Base-by-base conservation (phyloP, 768 basidiomycete species). In the Lactifluus pinguis region DNA sequence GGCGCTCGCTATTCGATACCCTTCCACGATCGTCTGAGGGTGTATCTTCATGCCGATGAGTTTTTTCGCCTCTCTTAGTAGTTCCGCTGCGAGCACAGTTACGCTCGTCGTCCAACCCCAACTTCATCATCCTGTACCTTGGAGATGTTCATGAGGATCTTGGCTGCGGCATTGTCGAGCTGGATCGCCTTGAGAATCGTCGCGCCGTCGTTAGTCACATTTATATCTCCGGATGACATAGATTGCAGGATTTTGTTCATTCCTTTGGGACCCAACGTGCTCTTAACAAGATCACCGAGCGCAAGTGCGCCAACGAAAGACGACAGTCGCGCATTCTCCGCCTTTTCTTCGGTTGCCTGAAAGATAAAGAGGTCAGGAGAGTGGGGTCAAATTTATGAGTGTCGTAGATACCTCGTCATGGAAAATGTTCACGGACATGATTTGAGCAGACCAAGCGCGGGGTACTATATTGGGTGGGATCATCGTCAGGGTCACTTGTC, bases 91-190 rank as follows among this genome's bases (percentile, higher is more conserved):
- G 17, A 99, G 74, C 14, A 99, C 95, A 54, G 91, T 93, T 30
- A 98, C 92, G 53, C 80, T 84, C 25, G 92, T 95, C 39, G 92
- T 95, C 45, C 97, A 74, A 98, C 97, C 19, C 97, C 97, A 50
- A 99, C 86, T 73, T 99, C 97, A 71, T 99, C 97, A 71, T 99
- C 97, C 76, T 98, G 97, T n/a, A 98, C 95, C 72, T 99, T 99
- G 1, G 94, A 95, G 74, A 99, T 98, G 75, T 99, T 98, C 68
- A 99, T 97, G 57, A 99, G 82, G 72, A 99, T 98, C 79, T 99
- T 99, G 44, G 97, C 97, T 2, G 95, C 95, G 5, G 97, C 92
- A 72, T 99, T 98, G 75, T 99, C 97, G 65, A 99, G 85, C 68
- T 93, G 89, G 69, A 99, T 98, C 51, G 91, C 86, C 73, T 98